Conservation (phyloP, 2,329 filamentous ascomycete genomes). For the Cladosporium colombiae region DNA sequence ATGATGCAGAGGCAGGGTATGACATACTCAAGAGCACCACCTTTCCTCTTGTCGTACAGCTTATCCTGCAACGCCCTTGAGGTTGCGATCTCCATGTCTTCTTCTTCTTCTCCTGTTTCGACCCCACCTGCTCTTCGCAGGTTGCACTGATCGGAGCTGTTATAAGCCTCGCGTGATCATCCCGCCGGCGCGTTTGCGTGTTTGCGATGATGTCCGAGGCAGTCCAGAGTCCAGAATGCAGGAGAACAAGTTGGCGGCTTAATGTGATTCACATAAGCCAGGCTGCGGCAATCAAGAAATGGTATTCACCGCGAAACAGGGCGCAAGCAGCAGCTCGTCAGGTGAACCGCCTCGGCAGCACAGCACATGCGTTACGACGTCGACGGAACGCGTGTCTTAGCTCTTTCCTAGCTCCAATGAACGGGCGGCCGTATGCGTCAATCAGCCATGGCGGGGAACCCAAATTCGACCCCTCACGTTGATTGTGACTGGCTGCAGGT, state of each 20-base stretch:
- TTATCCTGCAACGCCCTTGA: constrained; percentile 94
- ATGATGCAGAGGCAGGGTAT: background rate
- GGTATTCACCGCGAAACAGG: background rate
- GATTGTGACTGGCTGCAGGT: background rate
- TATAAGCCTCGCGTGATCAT: constrained; percentile 17
- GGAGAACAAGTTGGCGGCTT: background rate
- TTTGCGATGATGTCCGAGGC: background rate
- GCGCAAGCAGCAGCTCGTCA: constrained; percentile 5
- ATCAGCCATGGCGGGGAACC: background rate
- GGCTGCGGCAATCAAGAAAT: background rate
- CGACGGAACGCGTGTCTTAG: background rate
- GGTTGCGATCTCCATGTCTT: constrained; percentile 78
- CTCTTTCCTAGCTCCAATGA: background rate
- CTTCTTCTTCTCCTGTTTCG: background rate
- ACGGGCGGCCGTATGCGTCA: background rate
- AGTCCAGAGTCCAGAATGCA: background rate
- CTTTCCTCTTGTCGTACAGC: constrained; percentile 97
- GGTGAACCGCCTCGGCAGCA: constrained; percentile 11
- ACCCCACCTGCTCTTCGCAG: constrained; percentile 12
- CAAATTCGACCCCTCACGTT: background rate
- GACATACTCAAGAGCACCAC: constrained; percentile 89
- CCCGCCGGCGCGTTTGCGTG: background rate
- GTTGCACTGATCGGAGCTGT: constrained; percentile 13
- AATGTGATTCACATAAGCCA: background rate
- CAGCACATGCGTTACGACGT: constrained; percentile 9